Base-by-base conservation (phyloP, 1,284 basidiomycete species). In the Cryptococcus neoformans region DNA sequence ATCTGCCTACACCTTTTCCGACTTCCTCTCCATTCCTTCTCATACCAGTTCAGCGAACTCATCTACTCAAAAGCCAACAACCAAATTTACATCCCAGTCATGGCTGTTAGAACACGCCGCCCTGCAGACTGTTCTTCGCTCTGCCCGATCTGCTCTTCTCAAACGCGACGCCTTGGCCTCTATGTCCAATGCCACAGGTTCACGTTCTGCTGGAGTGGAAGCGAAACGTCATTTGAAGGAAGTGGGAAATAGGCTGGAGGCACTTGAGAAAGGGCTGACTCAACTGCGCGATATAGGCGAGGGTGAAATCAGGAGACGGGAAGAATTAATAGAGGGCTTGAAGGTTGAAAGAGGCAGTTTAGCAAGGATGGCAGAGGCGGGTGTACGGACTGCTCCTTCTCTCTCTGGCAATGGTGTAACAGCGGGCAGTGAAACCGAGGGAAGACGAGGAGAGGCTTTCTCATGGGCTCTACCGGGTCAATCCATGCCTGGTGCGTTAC, bases 81-180 rank as follows among this genome's bases (percentile, higher is more conserved):
- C 51, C 38, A 51, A 54, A 54, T 78, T 88, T 88, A 0, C 82
- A 84, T 1, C 79, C 86, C 51, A 65, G 11, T 85, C 86, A 41
- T 94, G 92, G 92, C 81, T 94, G 17, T 87, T 91, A 60, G 91
- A 93, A 73, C 88, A 92, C 67, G 77, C 83, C 51, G 85, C 87
- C 50, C 77, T 93, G 9, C 86, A 88, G 69, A 80, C 83, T n/a
- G 82, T 85, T 46, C 81, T 92, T 49, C 86, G 91, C 42, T 84
- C 87, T 63, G 83, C 92, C 50, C 88, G 91, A 61, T 87, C 90
- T 6, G 85, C 89, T 62, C 83, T 95, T 70, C 87, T 91, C 77
- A 87, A 87, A 72, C 86, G 92, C 46, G 91, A 96, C 76, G 85
- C 90, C 0, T 83, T 93, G 55, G 83, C 87, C 4, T 84, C 88